A percentile compares a stretch with the other conserved stretches of the same genome.
These are phyloP conservation scores for Fusarium nematophilum DNA, from an alignment of 2,329 filamentous ascomycete genomes.

Conservation along the genomic window DNA sequence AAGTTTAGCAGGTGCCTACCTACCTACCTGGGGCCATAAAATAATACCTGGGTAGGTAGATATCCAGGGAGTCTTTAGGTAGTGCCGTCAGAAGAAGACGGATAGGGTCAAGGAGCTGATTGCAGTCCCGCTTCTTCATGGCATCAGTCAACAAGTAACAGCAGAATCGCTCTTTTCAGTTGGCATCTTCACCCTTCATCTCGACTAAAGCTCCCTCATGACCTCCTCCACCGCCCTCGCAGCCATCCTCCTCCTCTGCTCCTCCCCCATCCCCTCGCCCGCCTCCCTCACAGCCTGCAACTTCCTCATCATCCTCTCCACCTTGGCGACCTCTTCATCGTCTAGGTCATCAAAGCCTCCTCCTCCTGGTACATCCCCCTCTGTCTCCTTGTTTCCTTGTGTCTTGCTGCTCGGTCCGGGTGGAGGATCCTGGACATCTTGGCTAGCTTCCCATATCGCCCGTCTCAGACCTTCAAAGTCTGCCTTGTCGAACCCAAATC, in stretches of 20 bases:
- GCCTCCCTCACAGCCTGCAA: constrained; percentile 71
- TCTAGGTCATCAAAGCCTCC: constrained; percentile 56
- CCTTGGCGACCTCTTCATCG: constrained; percentile 66
- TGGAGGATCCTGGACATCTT: constrained; percentile 34
- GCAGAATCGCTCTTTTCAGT: no score
- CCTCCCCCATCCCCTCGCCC: constrained; percentile 68
- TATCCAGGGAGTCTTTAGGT: no score
- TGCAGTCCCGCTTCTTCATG: no score
- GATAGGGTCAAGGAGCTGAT: no score
- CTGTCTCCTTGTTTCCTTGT: constrained; percentile 23
- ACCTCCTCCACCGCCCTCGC: constrained; percentile 72
- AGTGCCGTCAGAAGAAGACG: no score
- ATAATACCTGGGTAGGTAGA: no score
- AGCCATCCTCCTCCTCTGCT: constrained; percentile 70
- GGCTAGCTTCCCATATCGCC: constrained; percentile 61
- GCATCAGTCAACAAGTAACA: no score
- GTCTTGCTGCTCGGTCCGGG: constrained; percentile 12
- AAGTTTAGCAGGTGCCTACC: no score
- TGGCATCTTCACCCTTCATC: not conserved
- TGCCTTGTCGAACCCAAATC: constrained; percentile 62
- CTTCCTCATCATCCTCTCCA: constrained; percentile 73
- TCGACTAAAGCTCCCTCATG: constrained; percentile 66
- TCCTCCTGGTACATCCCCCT: constrained; percentile 39
- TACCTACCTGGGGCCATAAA: no score
- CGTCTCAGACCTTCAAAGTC: constrained; percentile 65